Conservation (phyloP, 495 filamentous ascomycete species). For the Letharia columbiana region DNA sequence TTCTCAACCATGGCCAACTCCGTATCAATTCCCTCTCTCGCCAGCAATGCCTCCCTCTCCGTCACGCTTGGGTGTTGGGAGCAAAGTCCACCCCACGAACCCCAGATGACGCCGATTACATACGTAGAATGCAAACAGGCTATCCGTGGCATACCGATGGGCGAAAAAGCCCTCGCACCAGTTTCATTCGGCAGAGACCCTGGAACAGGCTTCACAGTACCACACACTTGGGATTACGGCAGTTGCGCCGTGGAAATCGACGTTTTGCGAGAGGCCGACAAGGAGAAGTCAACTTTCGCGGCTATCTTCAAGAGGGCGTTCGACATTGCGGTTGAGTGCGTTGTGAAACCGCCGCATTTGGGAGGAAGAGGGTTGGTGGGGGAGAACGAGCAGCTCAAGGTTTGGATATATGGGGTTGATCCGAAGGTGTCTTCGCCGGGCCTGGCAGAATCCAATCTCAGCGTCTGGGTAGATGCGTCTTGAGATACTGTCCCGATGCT, state of each 20-base stretch:
- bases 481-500: neutral
- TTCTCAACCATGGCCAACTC: neutral
- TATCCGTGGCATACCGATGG: neutral
- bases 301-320: neutral
- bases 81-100: neutral
- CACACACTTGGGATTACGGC: neutral
- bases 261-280: neutral
- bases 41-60: conserved; percentile 4
- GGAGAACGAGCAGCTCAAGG: neutral
- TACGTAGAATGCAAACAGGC: conserved; percentile 8
- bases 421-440: neutral
- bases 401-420: neutral
- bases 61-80: neutral
- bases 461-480: neutral
- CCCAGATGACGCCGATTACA: neutral
- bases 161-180: conserved; percentile 10
- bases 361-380: conserved; percentile 3
- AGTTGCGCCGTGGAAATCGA: neutral
- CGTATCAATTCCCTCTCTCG: neutral
- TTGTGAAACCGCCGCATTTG: conserved; percentile 10
- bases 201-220: conserved; percentile 3
- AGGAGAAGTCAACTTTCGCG: conserved; percentile 7
- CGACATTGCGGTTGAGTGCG: conserved; percentile 4
- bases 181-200: conserved; percentile 1
- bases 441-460: neutral